A percentile compares a stretch with the other conserved stretches of the same genome.
These are phyloP conservation scores for Lachnellula arida DNA, from an alignment of 2,329 filamentous ascomycete species.

Conservation along the genomic window DNA sequence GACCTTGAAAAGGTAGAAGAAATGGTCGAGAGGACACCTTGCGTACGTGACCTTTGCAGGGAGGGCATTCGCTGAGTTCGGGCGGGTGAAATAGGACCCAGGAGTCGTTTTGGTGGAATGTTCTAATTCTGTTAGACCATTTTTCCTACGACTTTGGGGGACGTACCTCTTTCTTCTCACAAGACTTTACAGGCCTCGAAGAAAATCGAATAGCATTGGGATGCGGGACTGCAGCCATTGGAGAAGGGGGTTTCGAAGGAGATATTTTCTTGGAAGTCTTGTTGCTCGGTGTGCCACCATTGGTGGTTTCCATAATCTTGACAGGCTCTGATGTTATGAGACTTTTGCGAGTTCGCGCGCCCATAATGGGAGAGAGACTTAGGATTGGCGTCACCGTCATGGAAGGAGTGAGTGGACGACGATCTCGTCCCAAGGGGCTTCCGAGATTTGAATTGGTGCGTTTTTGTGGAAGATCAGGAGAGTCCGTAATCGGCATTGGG, in stretches of 20 bases:
- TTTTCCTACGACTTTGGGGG: neutral
- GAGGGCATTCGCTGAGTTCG: constrained; percentile 2
- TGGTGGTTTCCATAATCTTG: no score
- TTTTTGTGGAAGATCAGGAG: neutral
- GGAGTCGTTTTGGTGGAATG: constrained; percentile 8
- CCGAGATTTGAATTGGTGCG: neutral
- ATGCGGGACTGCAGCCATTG: constrained; percentile 5
- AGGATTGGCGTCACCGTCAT: no score
- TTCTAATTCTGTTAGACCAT: constrained; percentile 10
- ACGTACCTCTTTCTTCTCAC: constrained; percentile 18
- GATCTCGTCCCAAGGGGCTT: neutral
- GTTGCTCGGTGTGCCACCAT: no score
- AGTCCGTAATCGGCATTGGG: neutral
- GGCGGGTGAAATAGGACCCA: constrained; percentile 16
- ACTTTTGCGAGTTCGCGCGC: no score
- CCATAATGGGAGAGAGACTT: no score
- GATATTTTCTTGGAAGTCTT: neutral
- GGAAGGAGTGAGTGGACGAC: neutral
- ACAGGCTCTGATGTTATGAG: no score
- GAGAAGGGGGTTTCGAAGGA: constrained; percentile 6
- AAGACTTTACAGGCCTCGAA: constrained; percentile 10
- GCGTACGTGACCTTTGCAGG: constrained; percentile 43
- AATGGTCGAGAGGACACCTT: constrained; percentile 42
- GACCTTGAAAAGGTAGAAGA: constrained; percentile 42
- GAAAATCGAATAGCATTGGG: constrained; percentile 12